Evolutionary conservation across 768 basidiomycete genomes (phyloP).

Genomic region (Gymnopilus junonius): DNA sequence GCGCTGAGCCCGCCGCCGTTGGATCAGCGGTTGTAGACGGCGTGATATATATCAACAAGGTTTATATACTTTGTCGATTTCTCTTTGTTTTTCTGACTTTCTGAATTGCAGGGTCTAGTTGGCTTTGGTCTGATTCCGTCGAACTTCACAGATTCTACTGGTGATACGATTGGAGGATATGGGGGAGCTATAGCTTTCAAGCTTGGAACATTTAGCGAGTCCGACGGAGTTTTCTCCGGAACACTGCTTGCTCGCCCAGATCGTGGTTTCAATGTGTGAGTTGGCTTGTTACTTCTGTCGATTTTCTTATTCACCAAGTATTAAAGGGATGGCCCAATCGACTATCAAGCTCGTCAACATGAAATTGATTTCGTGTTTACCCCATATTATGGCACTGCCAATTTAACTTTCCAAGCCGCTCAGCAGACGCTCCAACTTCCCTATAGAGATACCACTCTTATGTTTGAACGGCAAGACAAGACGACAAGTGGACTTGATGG

Average conservation of each 20-base stretch:
- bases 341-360: slow-evolving; percentile 70
- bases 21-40: slow-evolving; percentile 39
- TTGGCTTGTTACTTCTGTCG: neutral
- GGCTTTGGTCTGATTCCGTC: slow-evolving; percentile 67
- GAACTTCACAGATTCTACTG: slow-evolving; percentile 57
- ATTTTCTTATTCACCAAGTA: neutral
- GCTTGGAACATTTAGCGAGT: slow-evolving; percentile 19
- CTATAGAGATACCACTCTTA: slow-evolving; percentile 47
- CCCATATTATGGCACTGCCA: slow-evolving; percentile 53
- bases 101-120: slow-evolving; percentile 49
- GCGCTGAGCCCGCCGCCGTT: neutral
- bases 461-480: slow-evolving; percentile 47
- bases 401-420: slow-evolving; percentile 53
- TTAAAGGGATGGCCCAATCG: slow-evolving; percentile 52
- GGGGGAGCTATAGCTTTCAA: slow-evolving; percentile 67
- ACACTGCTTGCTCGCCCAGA: slow-evolving; percentile 61
- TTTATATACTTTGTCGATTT: slow-evolving; percentile 2
- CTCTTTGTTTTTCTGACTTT: neutral
- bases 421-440: slow-evolving; percentile 53
- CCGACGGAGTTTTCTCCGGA: slow-evolving; percentile 48
- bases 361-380: slow-evolving; percentile 58
- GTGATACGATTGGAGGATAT: slow-evolving; percentile 64
- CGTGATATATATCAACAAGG: slow-evolving; percentile 50
- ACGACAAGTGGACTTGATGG: slow-evolving; percentile 65
- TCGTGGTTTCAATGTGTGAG: slow-evolving; percentile 64